These are phyloP conservation scores for Albatrellus ellisii DNA, from an alignment of 768 basidiomycete species.

Conservation along the genomic window DNA sequence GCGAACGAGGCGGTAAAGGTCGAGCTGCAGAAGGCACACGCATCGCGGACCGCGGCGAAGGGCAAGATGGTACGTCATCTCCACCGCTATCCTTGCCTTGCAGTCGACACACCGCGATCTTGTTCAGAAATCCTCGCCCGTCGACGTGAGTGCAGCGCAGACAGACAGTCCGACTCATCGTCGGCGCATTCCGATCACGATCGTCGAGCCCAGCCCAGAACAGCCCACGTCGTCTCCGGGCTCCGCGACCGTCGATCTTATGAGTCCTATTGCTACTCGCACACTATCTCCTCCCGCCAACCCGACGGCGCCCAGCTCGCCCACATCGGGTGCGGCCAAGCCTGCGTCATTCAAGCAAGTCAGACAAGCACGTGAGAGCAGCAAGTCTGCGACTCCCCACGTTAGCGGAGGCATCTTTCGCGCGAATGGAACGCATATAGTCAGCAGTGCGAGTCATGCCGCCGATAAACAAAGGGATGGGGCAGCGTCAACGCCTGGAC, in stretches of 20 bases:
- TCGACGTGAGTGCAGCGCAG: constrained; percentile 3
- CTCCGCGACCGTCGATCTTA: constrained; percentile 2
- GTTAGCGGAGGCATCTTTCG: constrained; percentile 69
- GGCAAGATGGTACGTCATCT: constrained; percentile 14
- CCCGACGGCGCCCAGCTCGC: constrained; percentile 6
- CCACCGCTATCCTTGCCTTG: neutral
- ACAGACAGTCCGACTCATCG: constrained; percentile 20
- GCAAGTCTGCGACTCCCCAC: constrained; percentile 24
- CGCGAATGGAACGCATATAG: constrained; percentile 42
- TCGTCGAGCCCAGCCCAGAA: constrained; percentile 28
- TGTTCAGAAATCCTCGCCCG: constrained; percentile 18
- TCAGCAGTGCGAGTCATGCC: constrained; percentile 30
- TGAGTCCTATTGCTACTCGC: constrained; percentile 13
- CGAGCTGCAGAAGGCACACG: constrained; percentile 32
- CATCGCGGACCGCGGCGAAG: constrained; percentile 19
- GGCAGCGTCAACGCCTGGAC: neutral
- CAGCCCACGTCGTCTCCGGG: constrained; percentile 5
- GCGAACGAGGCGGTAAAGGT: constrained; percentile 45
- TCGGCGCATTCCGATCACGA: constrained; percentile 51
- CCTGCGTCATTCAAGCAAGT: constrained; percentile 39
- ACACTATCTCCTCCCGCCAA: constrained; percentile 5
- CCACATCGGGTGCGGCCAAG: constrained; percentile 14
- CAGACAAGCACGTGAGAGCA: constrained; percentile 39
- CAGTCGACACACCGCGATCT: neutral
- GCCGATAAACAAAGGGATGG: neutral